These are phyloP conservation scores for Macrolepiota fuliginosa DNA, from an alignment of 768 basidiomycete species.

Conservation along the genomic window DNA sequence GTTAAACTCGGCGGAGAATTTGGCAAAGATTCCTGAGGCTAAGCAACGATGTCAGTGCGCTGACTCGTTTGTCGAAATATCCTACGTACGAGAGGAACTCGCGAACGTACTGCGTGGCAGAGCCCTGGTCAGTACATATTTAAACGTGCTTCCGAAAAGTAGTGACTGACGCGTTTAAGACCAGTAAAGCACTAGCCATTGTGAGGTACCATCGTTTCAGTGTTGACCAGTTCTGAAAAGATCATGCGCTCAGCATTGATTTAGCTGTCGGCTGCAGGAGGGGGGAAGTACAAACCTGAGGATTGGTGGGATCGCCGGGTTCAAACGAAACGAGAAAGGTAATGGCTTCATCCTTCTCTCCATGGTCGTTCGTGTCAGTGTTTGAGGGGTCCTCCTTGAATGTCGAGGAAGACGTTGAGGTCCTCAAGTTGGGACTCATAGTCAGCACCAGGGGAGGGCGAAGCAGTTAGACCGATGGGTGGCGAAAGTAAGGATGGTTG, in stretches of 20 bases:
- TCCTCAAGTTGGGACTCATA: slow-evolving; percentile 9
- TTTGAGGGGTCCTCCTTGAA: slow-evolving; percentile 9
- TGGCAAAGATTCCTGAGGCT: slow-evolving; percentile 46
- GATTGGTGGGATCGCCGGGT: slow-evolving; percentile 41
- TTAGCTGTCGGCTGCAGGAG: not conserved
- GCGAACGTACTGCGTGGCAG: slow-evolving; percentile 50
- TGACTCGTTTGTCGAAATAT: not conserved
- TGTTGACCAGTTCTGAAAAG: slow-evolving; percentile 46
- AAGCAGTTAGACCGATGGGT: not conserved
- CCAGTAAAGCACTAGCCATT: slow-evolving; percentile 43
- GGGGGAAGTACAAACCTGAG: slow-evolving; percentile 33
- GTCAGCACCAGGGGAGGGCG: too few species aligned
- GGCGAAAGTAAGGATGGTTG: not conserved
- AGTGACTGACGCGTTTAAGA: slow-evolving; percentile 49
- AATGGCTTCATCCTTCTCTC: slow-evolving; percentile 19
- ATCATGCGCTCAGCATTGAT: not conserved
- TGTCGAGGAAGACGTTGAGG: slow-evolving; percentile 18
- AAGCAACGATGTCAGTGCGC: slow-evolving; percentile 1
- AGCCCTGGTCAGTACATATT: not conserved
- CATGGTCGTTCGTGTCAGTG: slow-evolving; percentile 6
- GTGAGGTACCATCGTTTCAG: slow-evolving; percentile 50
- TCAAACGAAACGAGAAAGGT: slow-evolving; percentile 36
- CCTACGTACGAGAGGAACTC: slow-evolving; percentile 48
- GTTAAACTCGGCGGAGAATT: slow-evolving; percentile 43
- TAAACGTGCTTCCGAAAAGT: not conserved